Evolutionary conservation across 352 stramenopile genomes (phyloP).

Genomic region (Phytophthora fragariaefolia): DNA sequence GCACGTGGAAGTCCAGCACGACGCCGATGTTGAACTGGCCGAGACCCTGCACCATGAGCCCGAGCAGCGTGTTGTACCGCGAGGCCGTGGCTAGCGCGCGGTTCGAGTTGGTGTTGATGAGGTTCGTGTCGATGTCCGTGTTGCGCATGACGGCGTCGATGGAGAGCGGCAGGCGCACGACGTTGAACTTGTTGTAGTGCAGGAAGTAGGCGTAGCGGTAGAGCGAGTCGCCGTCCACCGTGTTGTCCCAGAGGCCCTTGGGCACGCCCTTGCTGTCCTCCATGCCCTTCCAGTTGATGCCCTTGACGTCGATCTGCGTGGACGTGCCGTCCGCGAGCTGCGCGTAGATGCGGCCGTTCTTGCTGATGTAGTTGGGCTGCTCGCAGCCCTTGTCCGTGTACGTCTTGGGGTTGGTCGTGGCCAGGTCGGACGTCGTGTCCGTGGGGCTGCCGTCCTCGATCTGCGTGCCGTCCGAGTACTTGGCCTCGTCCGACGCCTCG

Average conservation of each 20-base stretch:
- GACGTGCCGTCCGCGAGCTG: constrained; percentile 57
- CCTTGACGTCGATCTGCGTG: constrained; percentile 83
- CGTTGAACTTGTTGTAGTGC: constrained; percentile 81
- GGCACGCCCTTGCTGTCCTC: constrained; percentile 72
- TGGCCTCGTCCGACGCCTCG: constrained; percentile 49
- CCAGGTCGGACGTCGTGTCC: constrained; percentile 54
- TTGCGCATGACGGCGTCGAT: constrained; percentile 79
- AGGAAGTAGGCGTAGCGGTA: constrained; percentile 83
- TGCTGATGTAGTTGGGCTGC: constrained; percentile 85
- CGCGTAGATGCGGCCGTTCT: constrained; percentile 75
- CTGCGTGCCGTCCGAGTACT: constrained; percentile 62
- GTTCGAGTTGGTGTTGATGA: constrained; percentile 90
- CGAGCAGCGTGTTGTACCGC: constrained; percentile 74
- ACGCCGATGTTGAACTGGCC: constrained; percentile 80
- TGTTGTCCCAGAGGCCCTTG: constrained; percentile 84
- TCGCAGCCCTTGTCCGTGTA: constrained; percentile 79
- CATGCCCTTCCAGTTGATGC: constrained; percentile 88
- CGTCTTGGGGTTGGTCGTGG: constrained; percentile 71
- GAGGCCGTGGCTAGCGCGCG: constrained; percentile 64
- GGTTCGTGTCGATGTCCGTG: constrained; percentile 55
- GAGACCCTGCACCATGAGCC: constrained; percentile 67
- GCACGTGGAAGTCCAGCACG: constrained; percentile 82
- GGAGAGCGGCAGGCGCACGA: constrained; percentile 75
- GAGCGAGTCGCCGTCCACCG: constrained; percentile 76
- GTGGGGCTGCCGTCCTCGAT: constrained; percentile 68